phyloP scores from a whole-genome alignment of 805 yeast genomes.

The Zygoascus flipseniorum region DNA sequence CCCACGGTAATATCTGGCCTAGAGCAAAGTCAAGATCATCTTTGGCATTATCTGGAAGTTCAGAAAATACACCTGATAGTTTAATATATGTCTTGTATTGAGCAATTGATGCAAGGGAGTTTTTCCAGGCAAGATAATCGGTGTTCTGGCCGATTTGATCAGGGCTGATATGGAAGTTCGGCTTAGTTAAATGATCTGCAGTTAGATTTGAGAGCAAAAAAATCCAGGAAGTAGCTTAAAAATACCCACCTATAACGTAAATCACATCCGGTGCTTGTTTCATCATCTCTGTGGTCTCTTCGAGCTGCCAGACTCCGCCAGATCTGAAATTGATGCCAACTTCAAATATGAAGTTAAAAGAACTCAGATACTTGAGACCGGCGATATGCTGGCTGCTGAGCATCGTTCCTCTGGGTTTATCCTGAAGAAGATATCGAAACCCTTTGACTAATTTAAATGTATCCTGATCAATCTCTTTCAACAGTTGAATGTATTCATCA shows the following conservation, averaged over 20 bases:
- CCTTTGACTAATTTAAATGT: conserved; percentile 28
- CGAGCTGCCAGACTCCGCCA: conserved; percentile 35
- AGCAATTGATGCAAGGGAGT: neutral
- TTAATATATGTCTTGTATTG: conserved; percentile 26
- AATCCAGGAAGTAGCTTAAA: too few species aligned
- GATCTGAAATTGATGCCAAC: conserved; percentile 35
- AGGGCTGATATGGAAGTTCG: conserved; percentile 23
- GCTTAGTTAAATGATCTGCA: conserved; percentile 35
- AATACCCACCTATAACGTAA: neutral
- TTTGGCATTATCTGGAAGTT: conserved; percentile 17
- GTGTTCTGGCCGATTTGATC: neutral
- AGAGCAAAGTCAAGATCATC: neutral
- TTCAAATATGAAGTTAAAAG: conserved; percentile 30
- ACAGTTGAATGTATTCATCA: conserved; percentile 9
- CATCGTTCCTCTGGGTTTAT: conserved; percentile 34
- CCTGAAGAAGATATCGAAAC: conserved; percentile 37
- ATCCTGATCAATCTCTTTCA: conserved; percentile 12
- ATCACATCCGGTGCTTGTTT: neutral
- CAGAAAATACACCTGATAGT: conserved; percentile 37
- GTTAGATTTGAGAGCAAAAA: neutral
- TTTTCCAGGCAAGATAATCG: conserved; percentile 10
- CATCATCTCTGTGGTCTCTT: conserved; percentile 30
- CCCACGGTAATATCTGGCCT: conserved; percentile 6
- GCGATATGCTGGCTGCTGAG: conserved; percentile 24
- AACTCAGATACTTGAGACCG: conserved; percentile 30